Conservation (phyloP, 441 rosid species). For the Gossypium davidsonii region DNA sequence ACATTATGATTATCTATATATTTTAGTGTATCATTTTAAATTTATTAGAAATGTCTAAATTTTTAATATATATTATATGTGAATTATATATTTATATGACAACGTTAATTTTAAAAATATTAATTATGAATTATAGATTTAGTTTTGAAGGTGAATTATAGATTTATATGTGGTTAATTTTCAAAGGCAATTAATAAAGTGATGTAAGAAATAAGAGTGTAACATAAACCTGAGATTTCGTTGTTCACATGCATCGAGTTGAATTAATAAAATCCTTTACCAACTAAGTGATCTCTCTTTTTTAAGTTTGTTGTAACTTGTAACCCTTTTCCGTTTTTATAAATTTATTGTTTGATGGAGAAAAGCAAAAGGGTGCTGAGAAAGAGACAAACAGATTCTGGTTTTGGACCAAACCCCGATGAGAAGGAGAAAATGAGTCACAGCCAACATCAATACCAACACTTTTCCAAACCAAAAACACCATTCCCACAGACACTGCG, state of each 20-base stretch:
- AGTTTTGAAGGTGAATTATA: too few species aligned
- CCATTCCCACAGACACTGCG: constrained; percentile 7
- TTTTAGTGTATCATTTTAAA: too few species aligned
- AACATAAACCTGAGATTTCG: too few species aligned
- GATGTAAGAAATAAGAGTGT: too few species aligned
- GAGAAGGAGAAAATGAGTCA: constrained; percentile 9
- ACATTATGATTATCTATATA: too few species aligned
- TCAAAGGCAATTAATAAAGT: neutral
- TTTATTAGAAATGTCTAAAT: too few species aligned
- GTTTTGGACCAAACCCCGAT: constrained; percentile 34
- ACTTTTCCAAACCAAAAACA: neutral
- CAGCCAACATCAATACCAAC: constrained; percentile 25
- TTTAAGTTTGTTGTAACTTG: neutral
- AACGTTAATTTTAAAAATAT: too few species aligned
- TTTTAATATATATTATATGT: too few species aligned
- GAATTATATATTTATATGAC: too few species aligned
- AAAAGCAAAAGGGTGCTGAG: constrained; percentile 21
- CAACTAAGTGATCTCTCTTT: neutral
- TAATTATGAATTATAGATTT: too few species aligned
- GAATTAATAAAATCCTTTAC: neutral
- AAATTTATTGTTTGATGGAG: constrained; percentile 13
- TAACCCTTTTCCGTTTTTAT: neutral
- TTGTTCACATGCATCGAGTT: neutral
- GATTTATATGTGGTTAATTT: too few species aligned
- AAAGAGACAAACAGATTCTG: constrained; percentile 41